Evolutionary conservation across 129 eudicot genomes (phyloP).

Genomic region (Helianthus tuberosus): DNA sequence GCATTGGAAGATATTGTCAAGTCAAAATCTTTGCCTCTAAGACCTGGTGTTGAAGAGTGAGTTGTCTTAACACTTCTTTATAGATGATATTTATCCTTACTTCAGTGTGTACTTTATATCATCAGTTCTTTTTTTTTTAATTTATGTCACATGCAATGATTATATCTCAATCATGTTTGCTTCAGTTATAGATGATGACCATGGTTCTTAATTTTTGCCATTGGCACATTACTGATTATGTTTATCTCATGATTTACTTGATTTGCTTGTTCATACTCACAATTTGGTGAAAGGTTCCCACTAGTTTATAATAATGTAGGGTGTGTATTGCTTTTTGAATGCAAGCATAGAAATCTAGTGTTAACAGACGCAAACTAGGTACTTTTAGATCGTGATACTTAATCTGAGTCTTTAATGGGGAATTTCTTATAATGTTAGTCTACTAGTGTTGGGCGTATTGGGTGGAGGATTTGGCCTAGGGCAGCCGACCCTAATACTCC

Average conservation of each 20-base stretch:
- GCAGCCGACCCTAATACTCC: too few species aligned
- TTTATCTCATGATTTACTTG: slow-evolving; percentile 20
- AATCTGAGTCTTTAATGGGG: neutral
- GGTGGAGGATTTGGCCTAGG: too few species aligned
- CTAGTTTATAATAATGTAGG: neutral
- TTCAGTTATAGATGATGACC: neutral
- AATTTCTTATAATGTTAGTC: neutral
- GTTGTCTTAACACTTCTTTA: slow-evolving; percentile 31
- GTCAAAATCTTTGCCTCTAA: slow-evolving; percentile 69
- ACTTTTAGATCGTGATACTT: neutral
- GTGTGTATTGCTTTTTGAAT: neutral
- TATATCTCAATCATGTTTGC: neutral
- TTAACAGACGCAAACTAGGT: too few species aligned
- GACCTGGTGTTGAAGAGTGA: slow-evolving; percentile 97
- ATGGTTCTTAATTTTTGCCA: neutral
- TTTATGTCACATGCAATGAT: slow-evolving; percentile 9
- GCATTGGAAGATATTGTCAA: slow-evolving; percentile 86
- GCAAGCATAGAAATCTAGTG: neutral
- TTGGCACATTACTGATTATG: neutral
- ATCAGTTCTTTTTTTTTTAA: slow-evolving; percentile 7
- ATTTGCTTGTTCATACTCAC: slow-evolving; percentile 17
- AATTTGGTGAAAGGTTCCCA: neutral
- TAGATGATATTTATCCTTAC: slow-evolving; percentile 6
- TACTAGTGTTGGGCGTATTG: too few species aligned
- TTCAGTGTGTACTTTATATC: neutral